Percentiles rank a stretch among this genome's conserved stretches.
Evolutionary conservation across 2,329 filamentous ascomycete species (phyloP).

Genomic region (Ceratocystis cacaofunesta): DNA sequence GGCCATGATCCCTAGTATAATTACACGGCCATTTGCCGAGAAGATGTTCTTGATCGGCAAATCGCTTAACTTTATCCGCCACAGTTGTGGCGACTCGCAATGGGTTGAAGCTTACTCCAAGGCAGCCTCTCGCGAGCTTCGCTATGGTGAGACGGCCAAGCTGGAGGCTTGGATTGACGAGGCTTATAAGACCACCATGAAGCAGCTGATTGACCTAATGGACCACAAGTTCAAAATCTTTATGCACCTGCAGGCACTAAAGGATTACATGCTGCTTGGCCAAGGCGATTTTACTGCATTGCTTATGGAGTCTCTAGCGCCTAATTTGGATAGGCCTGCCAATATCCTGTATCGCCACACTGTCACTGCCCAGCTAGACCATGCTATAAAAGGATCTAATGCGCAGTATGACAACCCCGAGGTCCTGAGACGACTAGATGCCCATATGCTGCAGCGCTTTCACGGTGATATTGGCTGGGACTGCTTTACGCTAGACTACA

Average conservation of each 20-base stretch:
- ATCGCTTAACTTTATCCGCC: constrained; percentile 92
- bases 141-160: constrained; percentile 83
- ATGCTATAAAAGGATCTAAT: constrained; percentile 92
- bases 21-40: constrained; percentile 82
- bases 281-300: constrained; percentile 95
- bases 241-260: constrained; percentile 78
- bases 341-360: constrained; percentile 94
- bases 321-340: constrained; percentile 87
- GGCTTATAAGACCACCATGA: constrained; percentile 97
- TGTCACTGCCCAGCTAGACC: constrained; percentile 90
- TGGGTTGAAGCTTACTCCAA: constrained; percentile 97
- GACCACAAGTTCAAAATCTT: constrained; percentile 88
- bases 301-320: constrained; percentile 88
- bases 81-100: constrained; percentile 80
- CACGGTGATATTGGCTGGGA: constrained; percentile 98
- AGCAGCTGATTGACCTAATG: constrained; percentile 84
- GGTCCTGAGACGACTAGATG: constrained; percentile 79
- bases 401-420: constrained; percentile 90
- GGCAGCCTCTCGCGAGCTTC: constrained; percentile 75
- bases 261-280: constrained; percentile 85
- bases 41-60: constrained; percentile 97
- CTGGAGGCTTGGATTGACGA: constrained; percentile 90
- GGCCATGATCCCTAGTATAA: constrained; percentile 63
- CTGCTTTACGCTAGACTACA: constrained; percentile 97
- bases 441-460: constrained; percentile 92